phyloP scores from a whole-genome alignment of 2,329 filamentous ascomycete genomes.

The Xylariaceae sp. region DNA sequence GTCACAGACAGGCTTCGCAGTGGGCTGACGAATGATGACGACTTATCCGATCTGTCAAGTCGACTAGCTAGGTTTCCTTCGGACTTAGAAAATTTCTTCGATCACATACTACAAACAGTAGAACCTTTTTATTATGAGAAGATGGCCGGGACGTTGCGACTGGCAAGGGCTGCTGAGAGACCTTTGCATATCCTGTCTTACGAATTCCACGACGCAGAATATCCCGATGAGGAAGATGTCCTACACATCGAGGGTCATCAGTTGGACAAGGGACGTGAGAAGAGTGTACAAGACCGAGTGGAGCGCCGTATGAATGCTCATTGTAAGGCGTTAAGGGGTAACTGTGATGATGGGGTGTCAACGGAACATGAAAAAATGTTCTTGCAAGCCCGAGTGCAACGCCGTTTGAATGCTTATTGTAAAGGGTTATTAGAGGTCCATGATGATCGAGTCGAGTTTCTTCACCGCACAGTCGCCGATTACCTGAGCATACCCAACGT shows the following conservation, averaged over 20 bases:
- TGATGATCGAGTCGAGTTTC: slow-evolving; percentile 9
- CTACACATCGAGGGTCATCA: neutral
- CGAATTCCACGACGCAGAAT: slow-evolving; percentile 24
- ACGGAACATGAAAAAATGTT: too few species aligned
- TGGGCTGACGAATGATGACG: slow-evolving; percentile 19
- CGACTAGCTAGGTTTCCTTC: slow-evolving; percentile 12
- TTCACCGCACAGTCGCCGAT: slow-evolving; percentile 20
- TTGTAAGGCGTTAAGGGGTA: too few species aligned
- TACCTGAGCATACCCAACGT: slow-evolving; percentile 10
- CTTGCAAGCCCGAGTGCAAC: neutral
- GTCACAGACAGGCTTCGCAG: slow-evolving; percentile 13
- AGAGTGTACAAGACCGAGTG: too few species aligned
- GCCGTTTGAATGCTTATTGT: slow-evolving; percentile 13
- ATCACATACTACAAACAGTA: slow-evolving; percentile 20
- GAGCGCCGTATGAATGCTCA: too few species aligned
- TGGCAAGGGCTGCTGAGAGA: slow-evolving; percentile 9
- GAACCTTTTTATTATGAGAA: slow-evolving; percentile 25
- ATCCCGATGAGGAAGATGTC: slow-evolving; percentile 13
- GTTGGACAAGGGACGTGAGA: neutral
- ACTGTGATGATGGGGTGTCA: too few species aligned
- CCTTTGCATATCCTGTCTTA: slow-evolving; percentile 8
- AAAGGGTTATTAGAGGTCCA: slow-evolving; percentile 19
- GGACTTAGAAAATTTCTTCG: slow-evolving; percentile 23
- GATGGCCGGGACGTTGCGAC: slow-evolving; percentile 17
- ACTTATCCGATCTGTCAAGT: slow-evolving; percentile 17